Evolutionary conservation across 2,329 filamentous ascomycete species (phyloP).

Genomic region (Thielaviopsis cerberus): DNA sequence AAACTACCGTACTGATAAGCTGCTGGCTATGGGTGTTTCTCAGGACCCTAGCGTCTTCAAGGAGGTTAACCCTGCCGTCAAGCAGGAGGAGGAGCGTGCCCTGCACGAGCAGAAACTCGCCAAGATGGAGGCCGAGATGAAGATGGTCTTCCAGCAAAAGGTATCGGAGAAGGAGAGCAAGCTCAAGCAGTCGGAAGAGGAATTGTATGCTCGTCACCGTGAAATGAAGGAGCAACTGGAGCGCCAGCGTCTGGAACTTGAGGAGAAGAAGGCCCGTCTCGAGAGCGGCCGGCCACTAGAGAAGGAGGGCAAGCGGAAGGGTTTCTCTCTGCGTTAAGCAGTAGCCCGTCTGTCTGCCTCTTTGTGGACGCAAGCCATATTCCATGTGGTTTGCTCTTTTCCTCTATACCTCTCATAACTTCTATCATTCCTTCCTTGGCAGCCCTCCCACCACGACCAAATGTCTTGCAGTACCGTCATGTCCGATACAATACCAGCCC

Average conservation of each 20-base stretch:
- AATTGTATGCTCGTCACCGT: constrained; percentile 90
- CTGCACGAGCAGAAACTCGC: constrained; percentile 98
- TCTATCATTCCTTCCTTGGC: constrained; percentile 11
- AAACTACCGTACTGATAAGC: constrained; percentile 99
- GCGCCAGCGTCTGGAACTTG: constrained; percentile 79
- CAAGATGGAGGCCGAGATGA: constrained; percentile 99
- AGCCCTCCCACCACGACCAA: constrained; percentile 26
- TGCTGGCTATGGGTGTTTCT: constrained; percentile 92
- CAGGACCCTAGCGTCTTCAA: constrained; percentile 99
- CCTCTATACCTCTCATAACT: background rate
- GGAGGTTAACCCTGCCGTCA: constrained; percentile 99
- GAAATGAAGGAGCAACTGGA: constrained; percentile 99
- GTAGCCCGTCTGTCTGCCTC: constrained; percentile 6
- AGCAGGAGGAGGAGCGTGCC: constrained; percentile 96
- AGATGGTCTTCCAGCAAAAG: constrained; percentile 99
- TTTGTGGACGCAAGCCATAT: constrained; percentile 8
- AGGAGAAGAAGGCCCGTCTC: constrained; percentile 93
- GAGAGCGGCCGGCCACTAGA: constrained; percentile 91
- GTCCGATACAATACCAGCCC: constrained; percentile 39
- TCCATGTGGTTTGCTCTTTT: constrained; percentile 4
- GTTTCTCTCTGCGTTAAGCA: constrained; percentile 86
- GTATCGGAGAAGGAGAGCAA: constrained; percentile 99
- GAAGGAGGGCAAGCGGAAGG: constrained; percentile 97
- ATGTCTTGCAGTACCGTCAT: constrained; percentile 39
- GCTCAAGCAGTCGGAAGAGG: constrained; percentile 96